Conservation (phyloP, 139 green algal species). For the Micromonas pusilla region DNA sequence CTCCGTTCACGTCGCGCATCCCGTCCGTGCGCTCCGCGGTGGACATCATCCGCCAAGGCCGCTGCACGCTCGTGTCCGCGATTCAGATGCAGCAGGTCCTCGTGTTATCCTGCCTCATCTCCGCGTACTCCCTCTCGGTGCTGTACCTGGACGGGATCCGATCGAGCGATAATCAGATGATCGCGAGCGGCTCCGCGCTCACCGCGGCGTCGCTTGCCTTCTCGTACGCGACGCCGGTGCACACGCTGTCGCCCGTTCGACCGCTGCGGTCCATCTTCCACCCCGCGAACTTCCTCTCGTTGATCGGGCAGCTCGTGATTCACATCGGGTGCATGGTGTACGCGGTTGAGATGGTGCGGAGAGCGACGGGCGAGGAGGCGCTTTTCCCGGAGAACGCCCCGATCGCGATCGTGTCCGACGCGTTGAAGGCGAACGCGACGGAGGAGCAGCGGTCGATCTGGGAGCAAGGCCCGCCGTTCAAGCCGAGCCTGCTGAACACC, state of each 20-base stretch:
- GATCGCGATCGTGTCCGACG: slow-evolving; percentile 3
- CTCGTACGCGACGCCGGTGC: slow-evolving; percentile 31
- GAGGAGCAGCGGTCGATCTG: slow-evolving; percentile 20
- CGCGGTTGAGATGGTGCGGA: slow-evolving; percentile 21
- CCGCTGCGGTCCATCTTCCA: slow-evolving; percentile 35
- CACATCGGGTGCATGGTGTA: slow-evolving; percentile 36
- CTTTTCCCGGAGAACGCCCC: background rate
- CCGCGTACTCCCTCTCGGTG: slow-evolving; percentile 35
- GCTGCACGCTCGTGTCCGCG: slow-evolving; percentile 51
- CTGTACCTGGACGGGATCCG: slow-evolving; percentile 34
- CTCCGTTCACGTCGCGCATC: slow-evolving; percentile 52
- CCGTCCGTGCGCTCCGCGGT: slow-evolving; percentile 37
- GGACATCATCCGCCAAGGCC: slow-evolving; percentile 49
- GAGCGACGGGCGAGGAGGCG: slow-evolving; percentile 3
- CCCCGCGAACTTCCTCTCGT: slow-evolving; percentile 33
- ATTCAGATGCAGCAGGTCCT: slow-evolving; percentile 44
- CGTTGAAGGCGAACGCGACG: slow-evolving; percentile 15
- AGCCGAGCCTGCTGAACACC: slow-evolving; percentile 37
- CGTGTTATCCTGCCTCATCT: slow-evolving; percentile 37
- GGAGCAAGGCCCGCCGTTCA: slow-evolving; percentile 32
- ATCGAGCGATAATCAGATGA: slow-evolving; percentile 35
- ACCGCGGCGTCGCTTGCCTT: slow-evolving; percentile 35
- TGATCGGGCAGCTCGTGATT: slow-evolving; percentile 37
- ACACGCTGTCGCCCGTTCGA: slow-evolving; percentile 30
- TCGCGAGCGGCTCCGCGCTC: slow-evolving; percentile 28